A percentile compares a stretch with the other conserved stretches of the same genome.
Conservation (phyloP, 257 asterid genomes). For the Forsythia suspensa region DNA sequence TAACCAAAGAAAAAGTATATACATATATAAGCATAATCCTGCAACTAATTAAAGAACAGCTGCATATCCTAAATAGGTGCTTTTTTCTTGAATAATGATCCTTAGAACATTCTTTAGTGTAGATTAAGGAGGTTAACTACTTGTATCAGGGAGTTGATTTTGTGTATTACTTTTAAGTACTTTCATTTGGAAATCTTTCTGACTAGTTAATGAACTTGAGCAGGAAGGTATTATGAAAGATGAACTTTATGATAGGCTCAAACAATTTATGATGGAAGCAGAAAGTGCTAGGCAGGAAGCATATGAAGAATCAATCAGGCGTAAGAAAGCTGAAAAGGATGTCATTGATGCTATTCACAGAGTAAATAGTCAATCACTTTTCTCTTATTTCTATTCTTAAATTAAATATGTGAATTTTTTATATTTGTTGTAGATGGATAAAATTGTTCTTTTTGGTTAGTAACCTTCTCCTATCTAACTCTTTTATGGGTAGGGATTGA, state of each 20-base stretch:
- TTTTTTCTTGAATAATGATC: neutral
- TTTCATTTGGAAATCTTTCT: slow-evolving; percentile 10
- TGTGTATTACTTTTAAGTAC: neutral
- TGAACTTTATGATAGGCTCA: slow-evolving; percentile 59
- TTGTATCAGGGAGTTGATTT: slow-evolving; percentile 12
- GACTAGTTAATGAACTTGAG: slow-evolving; percentile 28
- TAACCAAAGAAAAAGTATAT: slow-evolving; percentile 15
- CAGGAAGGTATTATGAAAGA: slow-evolving; percentile 56
- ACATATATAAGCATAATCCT: neutral
- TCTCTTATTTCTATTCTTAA: slow-evolving; percentile 1
- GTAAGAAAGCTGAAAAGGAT: slow-evolving; percentile 73
- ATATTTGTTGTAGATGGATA: neutral
- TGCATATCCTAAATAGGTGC: too few relatives aligned
- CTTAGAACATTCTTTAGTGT: neutral
- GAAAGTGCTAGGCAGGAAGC: slow-evolving; percentile 70
- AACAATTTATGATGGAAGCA: slow-evolving; percentile 62
- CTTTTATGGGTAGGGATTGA: neutral
- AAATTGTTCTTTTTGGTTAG: too few relatives aligned
- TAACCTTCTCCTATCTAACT: neutral
- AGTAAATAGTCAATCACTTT: slow-evolving; percentile 41
- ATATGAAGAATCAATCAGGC: slow-evolving; percentile 62
- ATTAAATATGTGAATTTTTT: neutral
- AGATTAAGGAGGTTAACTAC: neutral
- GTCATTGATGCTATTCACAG: slow-evolving; percentile 45
- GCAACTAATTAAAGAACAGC: neutral